Conservation (phyloP, 164 flowering plant genomes). For the Chloranthus sessilifolius region DNA sequence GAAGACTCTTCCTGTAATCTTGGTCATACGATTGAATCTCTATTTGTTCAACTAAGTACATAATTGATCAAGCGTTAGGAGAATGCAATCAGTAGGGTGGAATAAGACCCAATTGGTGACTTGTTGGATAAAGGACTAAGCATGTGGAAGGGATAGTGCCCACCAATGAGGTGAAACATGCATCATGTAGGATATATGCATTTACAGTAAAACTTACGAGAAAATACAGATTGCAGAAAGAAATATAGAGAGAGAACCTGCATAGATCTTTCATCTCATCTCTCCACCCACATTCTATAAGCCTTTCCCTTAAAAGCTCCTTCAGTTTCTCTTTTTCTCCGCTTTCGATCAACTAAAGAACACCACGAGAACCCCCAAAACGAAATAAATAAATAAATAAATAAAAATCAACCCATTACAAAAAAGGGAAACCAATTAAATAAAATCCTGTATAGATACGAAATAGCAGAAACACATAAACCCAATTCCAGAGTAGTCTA, state of each 20-base stretch:
- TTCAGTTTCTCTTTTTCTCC: conserved; percentile 86
- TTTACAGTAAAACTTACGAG: too few species aligned
- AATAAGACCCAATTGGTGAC: too few species aligned
- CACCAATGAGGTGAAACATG: too few species aligned
- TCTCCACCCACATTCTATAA: conserved; percentile 90
- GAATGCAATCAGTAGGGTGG: too few species aligned
- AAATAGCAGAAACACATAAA: background rate
- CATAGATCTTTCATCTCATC: conserved; percentile 91
- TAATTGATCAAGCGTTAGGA: too few species aligned
- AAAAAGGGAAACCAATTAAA: background rate
- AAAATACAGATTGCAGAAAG: background rate
- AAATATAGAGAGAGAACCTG: conserved; percentile 45
- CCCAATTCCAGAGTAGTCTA: background rate
- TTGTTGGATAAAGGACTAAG: too few species aligned
- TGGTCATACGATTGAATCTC: too few species aligned
- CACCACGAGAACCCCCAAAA: background rate
- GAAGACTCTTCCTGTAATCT: too few species aligned
- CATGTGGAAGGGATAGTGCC: too few species aligned
- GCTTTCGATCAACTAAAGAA: conserved; percentile 64
- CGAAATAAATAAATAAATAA: background rate
- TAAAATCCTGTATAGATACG: background rate
- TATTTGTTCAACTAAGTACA: too few species aligned
- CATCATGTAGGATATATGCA: too few species aligned
- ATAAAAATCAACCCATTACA: background rate
- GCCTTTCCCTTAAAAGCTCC: conserved; percentile 94